Evolutionary conservation across 2,329 filamentous ascomycete genomes (phyloP), one percentile per base, ranked within the genome.

Genomic region (Pseudogymnoascus sp.): DNA sequence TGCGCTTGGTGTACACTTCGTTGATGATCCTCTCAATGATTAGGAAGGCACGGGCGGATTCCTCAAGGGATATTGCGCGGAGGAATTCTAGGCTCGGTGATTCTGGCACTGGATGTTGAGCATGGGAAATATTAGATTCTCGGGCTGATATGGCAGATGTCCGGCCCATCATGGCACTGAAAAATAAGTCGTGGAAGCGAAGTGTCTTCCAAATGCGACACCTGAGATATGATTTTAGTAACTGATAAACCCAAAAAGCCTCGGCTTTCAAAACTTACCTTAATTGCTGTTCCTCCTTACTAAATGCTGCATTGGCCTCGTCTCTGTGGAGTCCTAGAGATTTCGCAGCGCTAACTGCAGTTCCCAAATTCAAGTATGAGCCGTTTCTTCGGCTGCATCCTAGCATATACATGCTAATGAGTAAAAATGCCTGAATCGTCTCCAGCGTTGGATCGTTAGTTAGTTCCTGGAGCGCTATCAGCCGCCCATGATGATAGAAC

Each of bases 381-480:
- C 75, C 72, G 38, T 76, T 76, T 0, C 72, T 68, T 1, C 73
- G 70, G 2, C 72, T 75, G 2, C 71, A 72, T 1, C 70, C 71
- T 0, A 77, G 64, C 0, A 77, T 69, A 61, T 75, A 77, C 68
- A 75, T 72, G 9, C 75, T 70, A 62, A 78, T 71, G n/a, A 76
- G 67, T 0, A 73, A 64, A 59, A 75, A 68, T 14, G 70, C 68
- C 61, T 73, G 70, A n/a, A 77, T 70, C 1, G 73, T 73, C 1
- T 66, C 63, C 4, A 76, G 67, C 3, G 69, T 72, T 0, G 75
- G 74, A n/a, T 76, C 72, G 52, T 76, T 72, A 65, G 75, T 74
- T 21, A 75, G 67, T 2, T 67, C 69, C 7, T 71, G 68, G 4
- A 72, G 69, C 5, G 74, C 70, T 7, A 75, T 63, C 41, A 73